phyloP scores from a whole-genome alignment of 768 basidiomycete genomes.

The Phanerochaete carnosa region DNA sequence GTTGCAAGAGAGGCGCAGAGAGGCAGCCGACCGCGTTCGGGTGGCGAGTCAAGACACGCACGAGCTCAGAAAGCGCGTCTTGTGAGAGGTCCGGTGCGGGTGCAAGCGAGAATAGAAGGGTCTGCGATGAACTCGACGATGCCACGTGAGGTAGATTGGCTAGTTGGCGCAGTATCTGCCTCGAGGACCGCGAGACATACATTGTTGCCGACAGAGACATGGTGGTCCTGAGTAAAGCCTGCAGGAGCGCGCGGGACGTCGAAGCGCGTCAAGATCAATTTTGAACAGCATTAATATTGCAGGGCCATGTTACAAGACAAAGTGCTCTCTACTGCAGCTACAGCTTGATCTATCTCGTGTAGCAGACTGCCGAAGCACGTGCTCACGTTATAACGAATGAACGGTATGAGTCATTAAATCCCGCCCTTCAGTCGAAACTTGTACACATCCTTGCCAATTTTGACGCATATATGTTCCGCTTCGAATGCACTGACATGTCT shows the following conservation, averaged over 20 bases:
- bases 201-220: background rate
- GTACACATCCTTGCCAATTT: slow-evolving; percentile 66
- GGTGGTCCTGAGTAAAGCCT: background rate
- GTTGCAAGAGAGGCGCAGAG: slow-evolving; percentile 33
- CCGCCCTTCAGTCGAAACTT: slow-evolving; percentile 25
- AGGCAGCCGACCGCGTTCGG: slow-evolving; percentile 57
- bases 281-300: too few species aligned
- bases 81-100: slow-evolving; percentile 49
- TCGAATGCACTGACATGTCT: slow-evolving; percentile 44
- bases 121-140: background rate
- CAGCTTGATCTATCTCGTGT: too few species aligned
- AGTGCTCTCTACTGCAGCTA: too few species aligned
- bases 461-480: slow-evolving; percentile 53
- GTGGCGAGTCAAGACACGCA: slow-evolving; percentile 19
- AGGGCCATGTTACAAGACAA: too few species aligned
- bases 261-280: background rate
- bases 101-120: slow-evolving; percentile 34
- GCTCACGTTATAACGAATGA: too few species aligned
- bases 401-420: background rate
- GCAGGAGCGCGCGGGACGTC: background rate
- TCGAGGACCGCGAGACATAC: background rate
- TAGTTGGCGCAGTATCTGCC: background rate
- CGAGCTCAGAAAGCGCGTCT: slow-evolving; percentile 31
- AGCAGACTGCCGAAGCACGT: too few species aligned
- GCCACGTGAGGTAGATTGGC: background rate